Evolutionary conservation across 1,139 yeast species (phyloP), one percentile per base, ranked within the genome.

Genomic region (Casaregolazyma lundiana): DNA sequence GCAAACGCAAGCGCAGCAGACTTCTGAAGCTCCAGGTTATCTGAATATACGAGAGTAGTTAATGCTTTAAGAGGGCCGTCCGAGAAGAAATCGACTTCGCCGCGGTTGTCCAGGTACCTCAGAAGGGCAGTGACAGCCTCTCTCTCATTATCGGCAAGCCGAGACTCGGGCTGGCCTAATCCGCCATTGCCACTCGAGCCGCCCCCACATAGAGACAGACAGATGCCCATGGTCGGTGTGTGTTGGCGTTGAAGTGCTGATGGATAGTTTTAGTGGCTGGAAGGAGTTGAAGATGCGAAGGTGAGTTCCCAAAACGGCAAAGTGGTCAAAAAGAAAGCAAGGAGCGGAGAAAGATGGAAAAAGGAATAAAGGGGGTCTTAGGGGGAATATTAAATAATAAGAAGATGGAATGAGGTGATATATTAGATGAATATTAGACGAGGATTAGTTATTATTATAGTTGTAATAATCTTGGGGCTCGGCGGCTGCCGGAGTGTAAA

Each of bases 1-100:
- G 98, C 98, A 73, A 92, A 92, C 9, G 98, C 98, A 58, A 92
- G 75, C 6, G 98, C 98, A 2, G 99, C 99, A 65, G 96, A 86
- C 62, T 98, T 80, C 67, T 92, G 97, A 50, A 92, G 76, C 64
- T 92, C 97, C 56, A 92, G 80, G 63, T 92, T 92, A 59, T 92
- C 97, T 1, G 96, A 86, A 65, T 92, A 88, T 3, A 92, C 98
- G 61, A 92, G 76, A 0, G 97, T 92, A 49, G 94, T 84, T 53
- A 92, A 75, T 2, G 98, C 97, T 55, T 87, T 77, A 48, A 92
- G 73, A 53, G 94, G 94, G 40, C 92, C 84, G 41, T 68, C 67
- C 45, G 67, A 61, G 69, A 90, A 92, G 61, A 94, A 89, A 67
- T 92, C 97, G 47, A 87, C 90, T 46, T 86, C 51, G n/a, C 49